phyloP scores from a whole-genome alignment of 331 rosid genomes.

The Spiraea crenata region DNA sequence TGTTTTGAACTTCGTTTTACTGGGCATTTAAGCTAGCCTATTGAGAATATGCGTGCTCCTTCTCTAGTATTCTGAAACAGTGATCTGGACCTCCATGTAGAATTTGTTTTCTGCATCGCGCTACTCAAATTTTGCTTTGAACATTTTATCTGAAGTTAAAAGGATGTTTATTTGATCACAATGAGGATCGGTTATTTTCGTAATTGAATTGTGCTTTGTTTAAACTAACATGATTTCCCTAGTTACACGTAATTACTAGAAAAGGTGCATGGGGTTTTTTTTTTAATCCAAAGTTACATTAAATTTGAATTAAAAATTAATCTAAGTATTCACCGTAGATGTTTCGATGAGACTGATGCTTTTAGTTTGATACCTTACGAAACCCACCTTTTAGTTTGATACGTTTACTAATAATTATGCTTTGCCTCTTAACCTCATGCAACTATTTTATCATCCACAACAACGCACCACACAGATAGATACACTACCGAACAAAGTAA shows the following conservation, averaged over 20 bases:
- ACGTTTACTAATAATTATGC: neutral
- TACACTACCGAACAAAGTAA: neutral
- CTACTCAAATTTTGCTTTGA: neutral
- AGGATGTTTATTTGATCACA: neutral
- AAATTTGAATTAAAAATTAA: too few species aligned
- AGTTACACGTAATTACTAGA: too few species aligned
- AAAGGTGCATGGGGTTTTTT: too few species aligned
- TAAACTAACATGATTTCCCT: too few species aligned
- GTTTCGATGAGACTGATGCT: too few species aligned
- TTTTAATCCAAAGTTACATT: too few species aligned
- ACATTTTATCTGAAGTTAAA: neutral
- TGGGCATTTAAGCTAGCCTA: neutral
- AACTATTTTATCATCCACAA: neutral
- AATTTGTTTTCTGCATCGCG: neutral
- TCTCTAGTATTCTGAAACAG: neutral
- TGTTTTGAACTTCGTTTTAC: slow-evolving; percentile 18
- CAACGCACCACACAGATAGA: neutral
- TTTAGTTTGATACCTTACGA: neutral
- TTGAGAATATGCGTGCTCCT: neutral
- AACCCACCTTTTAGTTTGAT: neutral
- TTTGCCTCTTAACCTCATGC: neutral
- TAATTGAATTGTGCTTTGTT: neutral
- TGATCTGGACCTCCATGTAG: slow-evolving; percentile 3
- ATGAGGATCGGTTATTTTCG: neutral
- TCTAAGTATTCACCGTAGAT: too few species aligned